These are phyloP conservation scores for Talaromyces atroroseus DNA, from an alignment of 2,329 filamentous ascomycete genomes.

Conservation along the genomic window DNA sequence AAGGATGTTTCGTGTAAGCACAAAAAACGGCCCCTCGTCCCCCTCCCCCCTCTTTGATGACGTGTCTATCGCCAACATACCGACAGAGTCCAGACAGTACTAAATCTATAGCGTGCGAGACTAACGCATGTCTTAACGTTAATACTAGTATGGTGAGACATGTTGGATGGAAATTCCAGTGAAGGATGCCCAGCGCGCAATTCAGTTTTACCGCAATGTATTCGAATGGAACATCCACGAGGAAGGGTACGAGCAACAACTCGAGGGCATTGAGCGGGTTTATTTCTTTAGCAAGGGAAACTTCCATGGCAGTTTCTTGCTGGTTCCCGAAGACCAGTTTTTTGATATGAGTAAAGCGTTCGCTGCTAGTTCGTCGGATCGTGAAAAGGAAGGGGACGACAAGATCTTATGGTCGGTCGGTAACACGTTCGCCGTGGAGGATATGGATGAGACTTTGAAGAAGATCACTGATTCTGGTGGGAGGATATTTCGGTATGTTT, in stretches of 20 bases:
- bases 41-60: background rate
- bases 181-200: conserved; percentile 4
- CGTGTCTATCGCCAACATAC: background rate
- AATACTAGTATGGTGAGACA: conserved; percentile 7
- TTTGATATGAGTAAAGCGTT: conserved; percentile 2
- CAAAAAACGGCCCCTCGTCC: background rate
- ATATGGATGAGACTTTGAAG: conserved; percentile 9
- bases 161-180: conserved; percentile 10
- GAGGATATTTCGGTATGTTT: conserved; percentile 4
- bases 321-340: conserved; percentile 2
- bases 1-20: background rate
- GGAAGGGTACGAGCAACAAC: conserved; percentile 1
- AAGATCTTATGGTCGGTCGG: background rate
- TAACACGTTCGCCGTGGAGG: background rate
- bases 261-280: background rate
- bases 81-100: background rate
- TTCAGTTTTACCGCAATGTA: conserved; percentile 4
- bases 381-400: background rate
- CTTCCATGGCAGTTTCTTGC: conserved; percentile 1
- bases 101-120: background rate
- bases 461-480: conserved; percentile 4
- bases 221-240: conserved; percentile 5
- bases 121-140: background rate
- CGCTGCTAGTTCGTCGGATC: background rate
- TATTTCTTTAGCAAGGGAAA: conserved; percentile 10